phyloP scores from a whole-genome alignment of 371 early-diverging fungal species.

The Apophysomyces ossiformis region DNA sequence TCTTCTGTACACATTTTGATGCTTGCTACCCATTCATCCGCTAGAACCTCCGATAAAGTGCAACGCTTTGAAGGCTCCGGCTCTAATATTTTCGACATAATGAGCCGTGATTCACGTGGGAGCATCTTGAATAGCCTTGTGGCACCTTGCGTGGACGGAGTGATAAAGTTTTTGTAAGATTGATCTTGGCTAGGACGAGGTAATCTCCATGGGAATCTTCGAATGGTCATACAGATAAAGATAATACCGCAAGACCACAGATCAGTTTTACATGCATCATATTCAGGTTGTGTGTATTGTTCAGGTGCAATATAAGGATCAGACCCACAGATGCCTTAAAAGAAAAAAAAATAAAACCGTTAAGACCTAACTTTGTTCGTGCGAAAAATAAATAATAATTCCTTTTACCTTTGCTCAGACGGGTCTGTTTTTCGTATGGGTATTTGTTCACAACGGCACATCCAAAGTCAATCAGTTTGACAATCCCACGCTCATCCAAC shows the following conservation, averaged over 20 bases:
- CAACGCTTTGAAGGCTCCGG: constrained; percentile 55
- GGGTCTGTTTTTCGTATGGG: constrained; percentile 55
- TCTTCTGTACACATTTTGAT: constrained; percentile 52
- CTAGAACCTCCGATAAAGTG: constrained; percentile 47
- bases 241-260: constrained; percentile 64
- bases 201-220: constrained; percentile 73
- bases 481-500: constrained; percentile 61
- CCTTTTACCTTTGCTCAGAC: constrained; percentile 16
- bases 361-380: not conserved
- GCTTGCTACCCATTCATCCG: constrained; percentile 57
- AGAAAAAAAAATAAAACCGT: not conserved
- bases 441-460: constrained; percentile 77
- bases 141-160: constrained; percentile 38
- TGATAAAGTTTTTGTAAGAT: constrained; percentile 49
- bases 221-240: constrained; percentile 68
- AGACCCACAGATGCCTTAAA: constrained; percentile 37
- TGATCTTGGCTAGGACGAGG: constrained; percentile 49
- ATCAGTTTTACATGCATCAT: constrained; percentile 54
- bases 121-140: constrained; percentile 48
- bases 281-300: constrained; percentile 54
- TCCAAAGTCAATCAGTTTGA: constrained; percentile 93
- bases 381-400: no score
- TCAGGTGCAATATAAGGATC: constrained; percentile 67
- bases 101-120: constrained; percentile 46
- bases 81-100: constrained; percentile 50